These are phyloP conservation scores for Eucalyptus viminalis DNA, from an alignment of 345 rosid genomes.

Conservation along the genomic window DNA sequence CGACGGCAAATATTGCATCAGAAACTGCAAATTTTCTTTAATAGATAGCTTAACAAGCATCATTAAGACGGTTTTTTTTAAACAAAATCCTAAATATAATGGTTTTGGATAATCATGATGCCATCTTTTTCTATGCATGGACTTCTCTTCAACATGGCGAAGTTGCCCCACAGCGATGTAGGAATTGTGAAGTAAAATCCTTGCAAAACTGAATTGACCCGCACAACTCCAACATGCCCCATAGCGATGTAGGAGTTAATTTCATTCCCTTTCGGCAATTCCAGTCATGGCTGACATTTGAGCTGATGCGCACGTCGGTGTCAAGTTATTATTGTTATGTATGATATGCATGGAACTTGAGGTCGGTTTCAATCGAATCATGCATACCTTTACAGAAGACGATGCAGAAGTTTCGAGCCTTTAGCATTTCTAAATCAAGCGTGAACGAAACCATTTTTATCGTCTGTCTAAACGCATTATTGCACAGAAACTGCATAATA, in stretches of 20 bases:
- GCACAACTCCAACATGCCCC: not conserved
- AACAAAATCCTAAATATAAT: not conserved
- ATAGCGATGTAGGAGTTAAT: not conserved
- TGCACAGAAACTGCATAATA: not conserved
- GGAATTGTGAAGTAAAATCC: not conserved
- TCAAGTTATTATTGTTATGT: not conserved
- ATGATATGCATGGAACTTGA: not conserved
- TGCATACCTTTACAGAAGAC: not conserved
- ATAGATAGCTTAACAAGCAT: not conserved
- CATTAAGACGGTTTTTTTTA: not conserved
- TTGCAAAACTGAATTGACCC: not conserved
- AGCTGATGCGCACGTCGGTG: not conserved
- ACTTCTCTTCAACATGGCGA: not conserved
- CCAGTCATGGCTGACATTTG: not conserved
- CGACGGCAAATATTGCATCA: not conserved
- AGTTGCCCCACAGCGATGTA: not conserved
- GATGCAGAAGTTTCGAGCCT: not conserved
- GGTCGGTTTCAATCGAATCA: not conserved
- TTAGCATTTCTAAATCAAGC: not conserved
- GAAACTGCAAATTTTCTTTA: not conserved
- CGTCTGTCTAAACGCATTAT: not conserved
- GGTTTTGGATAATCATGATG: not conserved
- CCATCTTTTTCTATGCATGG: not conserved
- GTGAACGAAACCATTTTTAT: not conserved
- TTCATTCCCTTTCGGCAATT: not conserved